Conservation (phyloP, 192 early-diverging fungal genomes). For the Rhizophlyctis rosea region DNA sequence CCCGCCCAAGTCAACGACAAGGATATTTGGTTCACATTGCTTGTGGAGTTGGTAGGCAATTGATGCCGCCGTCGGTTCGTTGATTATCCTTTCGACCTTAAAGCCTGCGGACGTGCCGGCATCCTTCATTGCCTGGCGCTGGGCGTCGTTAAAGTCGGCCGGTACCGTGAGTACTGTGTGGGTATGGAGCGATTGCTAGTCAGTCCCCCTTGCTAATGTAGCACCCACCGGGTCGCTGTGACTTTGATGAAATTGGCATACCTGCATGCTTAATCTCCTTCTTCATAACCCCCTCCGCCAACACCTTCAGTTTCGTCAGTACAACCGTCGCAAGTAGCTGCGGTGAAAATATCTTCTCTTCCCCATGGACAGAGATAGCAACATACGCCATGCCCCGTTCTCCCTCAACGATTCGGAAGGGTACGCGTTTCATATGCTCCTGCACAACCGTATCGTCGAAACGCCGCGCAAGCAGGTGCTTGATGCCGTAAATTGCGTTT, state of each 20-base stretch:
- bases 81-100: slow-evolving; percentile 99
- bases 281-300: slow-evolving; percentile 81
- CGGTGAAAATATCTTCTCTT: slow-evolving; percentile 93
- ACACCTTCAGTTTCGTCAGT: slow-evolving; percentile 97
- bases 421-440: slow-evolving; percentile 99
- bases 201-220: too few species aligned
- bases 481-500: slow-evolving; percentile 98
- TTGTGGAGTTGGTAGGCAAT: slow-evolving; percentile 99
- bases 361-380: slow-evolving; percentile 84
- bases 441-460: slow-evolving; percentile 92
- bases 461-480: slow-evolving; percentile 95
- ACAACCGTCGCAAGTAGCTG: slow-evolving; percentile 98
- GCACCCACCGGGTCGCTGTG: too few species aligned
- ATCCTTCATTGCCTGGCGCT: slow-evolving; percentile 99
- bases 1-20: slow-evolving; percentile 96
- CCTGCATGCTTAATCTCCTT: slow-evolving; percentile 80
- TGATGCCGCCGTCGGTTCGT: slow-evolving; percentile 98
- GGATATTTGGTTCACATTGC: slow-evolving; percentile 94
- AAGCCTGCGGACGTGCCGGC: slow-evolving; percentile 94
- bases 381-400: slow-evolving; percentile 17
- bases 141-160: slow-evolving; percentile 98
- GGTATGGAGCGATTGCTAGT: too few species aligned
- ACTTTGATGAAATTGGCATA: too few species aligned
- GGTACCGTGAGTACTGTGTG: slow-evolving; percentile 98
- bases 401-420: slow-evolving; percentile 83